These are phyloP conservation scores for Sarocladium kiliense DNA, from an alignment of 2,329 filamentous ascomycete species.

Conservation along the genomic window DNA sequence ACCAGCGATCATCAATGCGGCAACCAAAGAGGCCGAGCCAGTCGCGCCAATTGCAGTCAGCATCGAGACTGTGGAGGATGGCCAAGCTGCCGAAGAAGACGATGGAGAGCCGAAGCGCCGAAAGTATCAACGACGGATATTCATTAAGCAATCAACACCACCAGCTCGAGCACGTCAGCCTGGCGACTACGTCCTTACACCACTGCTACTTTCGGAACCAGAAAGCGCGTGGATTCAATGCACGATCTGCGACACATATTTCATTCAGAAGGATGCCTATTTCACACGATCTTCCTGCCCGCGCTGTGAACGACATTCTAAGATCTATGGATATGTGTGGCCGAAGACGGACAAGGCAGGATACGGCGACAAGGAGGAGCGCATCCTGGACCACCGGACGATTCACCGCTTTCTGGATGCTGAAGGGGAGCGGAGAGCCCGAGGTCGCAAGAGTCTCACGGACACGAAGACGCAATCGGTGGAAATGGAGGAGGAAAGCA, in stretches of 20 bases:
- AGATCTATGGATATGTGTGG: constrained; percentile 92
- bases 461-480: constrained; percentile 22
- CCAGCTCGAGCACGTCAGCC: constrained; percentile 46
- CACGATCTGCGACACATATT: constrained; percentile 73
- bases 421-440: constrained; percentile 57
- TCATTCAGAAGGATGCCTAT: constrained; percentile 86
- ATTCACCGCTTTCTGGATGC: constrained; percentile 78
- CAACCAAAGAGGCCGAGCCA: constrained; percentile 13
- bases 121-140: constrained; percentile 29
- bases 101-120: constrained; percentile 21
- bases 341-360: constrained; percentile 87
- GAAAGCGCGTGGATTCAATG: constrained; percentile 84
- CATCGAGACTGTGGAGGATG: constrained; percentile 19
- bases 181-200: constrained; percentile 79
- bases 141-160: constrained; percentile 27
- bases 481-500: constrained; percentile 17
- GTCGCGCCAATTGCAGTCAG: constrained; percentile 18
- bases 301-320: constrained; percentile 90
- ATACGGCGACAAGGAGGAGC: constrained; percentile 63
- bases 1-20: constrained; percentile 24
- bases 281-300: constrained; percentile 81
- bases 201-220: constrained; percentile 67
- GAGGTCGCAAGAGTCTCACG: constrained; percentile 34
- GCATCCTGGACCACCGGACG: constrained; percentile 77
- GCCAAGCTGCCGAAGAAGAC: constrained; percentile 1